Evolutionary conservation across 305 asterid species (phyloP).

Genomic region (Rubia peregrina): DNA sequence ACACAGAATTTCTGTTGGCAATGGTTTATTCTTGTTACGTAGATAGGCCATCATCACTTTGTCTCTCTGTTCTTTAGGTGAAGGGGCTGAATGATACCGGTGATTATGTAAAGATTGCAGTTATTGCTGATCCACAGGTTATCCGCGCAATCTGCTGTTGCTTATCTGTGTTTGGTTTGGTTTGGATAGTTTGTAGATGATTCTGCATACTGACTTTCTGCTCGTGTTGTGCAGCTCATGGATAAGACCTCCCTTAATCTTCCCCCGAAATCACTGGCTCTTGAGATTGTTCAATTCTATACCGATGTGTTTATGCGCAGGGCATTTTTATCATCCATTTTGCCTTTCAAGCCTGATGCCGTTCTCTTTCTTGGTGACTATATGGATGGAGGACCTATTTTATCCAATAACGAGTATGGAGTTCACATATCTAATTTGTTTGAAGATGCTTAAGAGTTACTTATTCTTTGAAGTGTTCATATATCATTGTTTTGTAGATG

Average conservation of each 20-base stretch:
- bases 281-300: conserved; percentile 82
- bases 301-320: conserved; percentile 93
- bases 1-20: too few relatives aligned
- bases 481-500: conserved; percentile 36
- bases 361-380: conserved; percentile 88
- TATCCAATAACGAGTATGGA: conserved; percentile 86
- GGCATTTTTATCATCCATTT: conserved; percentile 68
- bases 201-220: conserved; percentile 6
- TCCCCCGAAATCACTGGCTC: conserved; percentile 65
- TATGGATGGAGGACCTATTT: conserved; percentile 68
- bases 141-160: conserved; percentile 8
- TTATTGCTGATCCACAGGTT: conserved; percentile 95
- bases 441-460: not conserved
- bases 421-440: conserved; percentile 6
- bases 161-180: not conserved
- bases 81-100: conserved; percentile 40
- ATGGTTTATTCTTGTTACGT: too few relatives aligned
- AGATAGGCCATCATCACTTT: too few relatives aligned
- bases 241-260: conserved; percentile 79
- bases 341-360: conserved; percentile 77
- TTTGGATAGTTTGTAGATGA: conserved; percentile 8
- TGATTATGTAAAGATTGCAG: conserved; percentile 66
- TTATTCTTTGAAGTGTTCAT: conserved; percentile 10
- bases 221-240: conserved; percentile 59
- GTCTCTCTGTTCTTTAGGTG: conserved; percentile 30